Percentiles rank a stretch among this genome's conserved stretches.
phyloP scores from a whole-genome alignment of 148 eudicot genomes.

The Selenicereus undatus region DNA sequence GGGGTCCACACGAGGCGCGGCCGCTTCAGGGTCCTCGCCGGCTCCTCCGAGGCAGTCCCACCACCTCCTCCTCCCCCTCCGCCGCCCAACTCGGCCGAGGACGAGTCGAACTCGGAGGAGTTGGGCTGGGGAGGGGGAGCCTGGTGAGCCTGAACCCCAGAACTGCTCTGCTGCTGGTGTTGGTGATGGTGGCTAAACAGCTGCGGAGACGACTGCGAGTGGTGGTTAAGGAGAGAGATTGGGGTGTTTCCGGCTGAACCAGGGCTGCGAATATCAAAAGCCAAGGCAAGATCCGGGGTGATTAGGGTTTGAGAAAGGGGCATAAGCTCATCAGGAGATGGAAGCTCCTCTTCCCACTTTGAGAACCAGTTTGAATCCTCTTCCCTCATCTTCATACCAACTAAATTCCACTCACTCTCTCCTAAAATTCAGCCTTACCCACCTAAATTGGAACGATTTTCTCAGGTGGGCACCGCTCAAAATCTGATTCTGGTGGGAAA shows the following conservation, averaged over 20 bases:
- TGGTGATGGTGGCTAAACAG: conserved; percentile 13
- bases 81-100: conserved; percentile 43
- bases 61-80: conserved; percentile 37
- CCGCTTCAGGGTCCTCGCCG: conserved; percentile 65
- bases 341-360: conserved; percentile 82
- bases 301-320: conserved; percentile 85
- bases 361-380: conserved; percentile 85
- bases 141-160: conserved; percentile 13
- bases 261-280: conserved; percentile 61
- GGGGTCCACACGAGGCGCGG: conserved; percentile 86
- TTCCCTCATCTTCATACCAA: conserved; percentile 51
- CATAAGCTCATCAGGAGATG: conserved; percentile 74
- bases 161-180: conserved; percentile 19
- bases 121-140: conserved; percentile 35
- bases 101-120: conserved; percentile 66
- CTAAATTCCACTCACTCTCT: not conserved
- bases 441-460: conserved; percentile 19
- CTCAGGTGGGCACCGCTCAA: conserved; percentile 24
- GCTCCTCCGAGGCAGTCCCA: conserved; percentile 45
- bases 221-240: conserved; percentile 21
- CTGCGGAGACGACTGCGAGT: conserved; percentile 16
- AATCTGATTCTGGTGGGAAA: conserved; percentile 15
- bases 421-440: conserved; percentile 25
- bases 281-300: conserved; percentile 78
- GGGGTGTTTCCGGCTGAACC: not conserved